phyloP scores from a whole-genome alignment of 208 protist genomes.

The Blastocrithidia nonstop region DNA sequence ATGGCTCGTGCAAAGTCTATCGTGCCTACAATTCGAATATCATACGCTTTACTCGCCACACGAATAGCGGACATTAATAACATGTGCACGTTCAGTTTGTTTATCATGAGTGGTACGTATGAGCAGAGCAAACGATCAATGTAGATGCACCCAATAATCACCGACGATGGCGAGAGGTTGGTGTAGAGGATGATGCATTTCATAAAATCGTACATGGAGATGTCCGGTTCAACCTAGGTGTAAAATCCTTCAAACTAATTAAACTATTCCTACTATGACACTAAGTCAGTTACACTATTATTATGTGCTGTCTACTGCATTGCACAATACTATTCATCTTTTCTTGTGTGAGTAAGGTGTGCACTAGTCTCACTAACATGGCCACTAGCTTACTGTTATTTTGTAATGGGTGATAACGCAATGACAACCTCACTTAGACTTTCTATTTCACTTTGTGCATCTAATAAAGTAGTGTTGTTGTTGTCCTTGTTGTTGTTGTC shows the following conservation, averaged over 20 bases:
- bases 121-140: conserved; percentile 58
- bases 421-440: too few species aligned
- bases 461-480: too few species aligned
- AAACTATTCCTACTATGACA: too few species aligned
- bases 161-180: conserved; percentile 56
- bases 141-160: conserved; percentile 59
- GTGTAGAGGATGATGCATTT: conserved; percentile 37
- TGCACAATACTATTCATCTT: too few species aligned
- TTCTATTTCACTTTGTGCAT: too few species aligned
- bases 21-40: conserved; percentile 76
- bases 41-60: conserved; percentile 68
- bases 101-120: conserved; percentile 37
- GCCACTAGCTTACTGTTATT: too few species aligned
- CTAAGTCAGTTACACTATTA: too few species aligned
- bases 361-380: too few species aligned
- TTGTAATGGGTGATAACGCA: too few species aligned
- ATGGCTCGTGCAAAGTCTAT: conserved; percentile 57
- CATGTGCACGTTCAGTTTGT: conserved; percentile 39
- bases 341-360: too few species aligned
- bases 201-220: conserved; percentile 38
- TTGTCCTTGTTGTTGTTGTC: too few species aligned
- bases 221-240: conserved; percentile 13
- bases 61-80: conserved; percentile 59
- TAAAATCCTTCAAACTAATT: conserved; percentile 33
- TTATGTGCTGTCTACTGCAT: too few species aligned